Base-by-base conservation (phyloP, 1,139 yeast genomes). In the Meyerozyma elateridarum region DNA sequence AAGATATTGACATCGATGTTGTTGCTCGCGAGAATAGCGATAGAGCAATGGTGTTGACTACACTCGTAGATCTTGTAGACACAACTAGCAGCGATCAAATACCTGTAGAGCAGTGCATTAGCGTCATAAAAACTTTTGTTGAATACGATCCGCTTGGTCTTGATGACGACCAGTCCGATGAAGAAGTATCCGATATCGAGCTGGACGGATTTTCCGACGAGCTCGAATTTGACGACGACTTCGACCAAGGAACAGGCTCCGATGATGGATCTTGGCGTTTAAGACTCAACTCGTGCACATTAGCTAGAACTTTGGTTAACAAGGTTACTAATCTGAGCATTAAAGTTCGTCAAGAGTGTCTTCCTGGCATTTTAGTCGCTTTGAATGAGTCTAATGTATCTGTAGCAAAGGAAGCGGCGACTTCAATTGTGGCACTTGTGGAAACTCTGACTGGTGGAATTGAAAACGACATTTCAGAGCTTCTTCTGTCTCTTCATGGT, bases 251-350 rank as follows among this genome's bases (percentile, higher is more conserved):
- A 5, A 42, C 36, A 14, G 51, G 45, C 27, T 46, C 46, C 11
- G 58, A 47, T 16, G 88, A 81, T 44, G 75, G 77, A 18, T 74
- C 85, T 1, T 82, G 93, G 85, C 79, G 78, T 43, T 53, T 85
- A 21, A 64, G 95, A 37, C 64, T 75, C 26, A 71, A 70, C 35
- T 61, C 87, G 0, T 69, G 76, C 2, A 57, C 61, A 16, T 51
- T 80, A 20, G 50, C 72, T 3, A 52, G 64, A 8, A 56, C 68
- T 0, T 38, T 76, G n/a, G 56, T 70, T 11, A 46, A 47, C 4
- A 45, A 51, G 6, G 61, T 54, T 38, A 66, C 79, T 1, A 16
- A 16, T 5, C 28, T 29, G 12, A 29, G 45, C 11, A 30, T 33
- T n/a, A 20, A 22, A 5, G 30, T 49, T 12, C 40, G 41, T 19